These are phyloP conservation scores for Barbarea vulgaris DNA, from an alignment of 345 rosid genomes.

Conservation along the genomic window DNA sequence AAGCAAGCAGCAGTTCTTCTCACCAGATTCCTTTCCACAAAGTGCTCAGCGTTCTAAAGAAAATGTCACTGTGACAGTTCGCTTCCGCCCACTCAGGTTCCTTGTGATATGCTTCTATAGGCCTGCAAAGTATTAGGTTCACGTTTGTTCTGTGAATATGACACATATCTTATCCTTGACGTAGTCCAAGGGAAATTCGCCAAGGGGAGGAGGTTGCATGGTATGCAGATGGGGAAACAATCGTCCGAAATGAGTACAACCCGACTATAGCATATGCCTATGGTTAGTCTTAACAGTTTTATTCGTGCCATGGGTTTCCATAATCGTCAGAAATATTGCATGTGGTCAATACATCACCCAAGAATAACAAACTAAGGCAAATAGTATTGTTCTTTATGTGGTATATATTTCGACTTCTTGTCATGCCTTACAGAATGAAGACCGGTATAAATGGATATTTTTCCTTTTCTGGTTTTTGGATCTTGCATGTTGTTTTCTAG, in stretches of 20 bases:
- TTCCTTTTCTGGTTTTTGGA: constrained; percentile 3
- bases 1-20: constrained; percentile 73
- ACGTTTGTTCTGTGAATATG: constrained; percentile 26
- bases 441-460: background rate
- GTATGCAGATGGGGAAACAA: constrained; percentile 99
- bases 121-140: background rate
- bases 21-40: constrained; percentile 52
- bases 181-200: constrained; percentile 94
- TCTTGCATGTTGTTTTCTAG: constrained; percentile 16
- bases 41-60: constrained; percentile 70
- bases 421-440: background rate
- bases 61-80: constrained; percentile 91
- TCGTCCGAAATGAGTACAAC: constrained; percentile 83
- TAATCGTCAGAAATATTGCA: constrained; percentile 11
- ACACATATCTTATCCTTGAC: constrained; percentile 33
- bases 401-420: background rate
- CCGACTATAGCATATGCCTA: constrained; percentile 91
- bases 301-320: background rate
- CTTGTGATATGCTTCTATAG: constrained; percentile 20
- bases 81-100: constrained; percentile 96
- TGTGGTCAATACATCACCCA: background rate
- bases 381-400: constrained; percentile 1
- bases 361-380: constrained; percentile 6
- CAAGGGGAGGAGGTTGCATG: constrained; percentile 99
- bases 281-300: constrained; percentile 54